A percentile compares a stretch with the other conserved stretches of the same genome.
Conservation (phyloP, 352 stramenopile genomes). For the Phytopythium aichiense region DNA sequence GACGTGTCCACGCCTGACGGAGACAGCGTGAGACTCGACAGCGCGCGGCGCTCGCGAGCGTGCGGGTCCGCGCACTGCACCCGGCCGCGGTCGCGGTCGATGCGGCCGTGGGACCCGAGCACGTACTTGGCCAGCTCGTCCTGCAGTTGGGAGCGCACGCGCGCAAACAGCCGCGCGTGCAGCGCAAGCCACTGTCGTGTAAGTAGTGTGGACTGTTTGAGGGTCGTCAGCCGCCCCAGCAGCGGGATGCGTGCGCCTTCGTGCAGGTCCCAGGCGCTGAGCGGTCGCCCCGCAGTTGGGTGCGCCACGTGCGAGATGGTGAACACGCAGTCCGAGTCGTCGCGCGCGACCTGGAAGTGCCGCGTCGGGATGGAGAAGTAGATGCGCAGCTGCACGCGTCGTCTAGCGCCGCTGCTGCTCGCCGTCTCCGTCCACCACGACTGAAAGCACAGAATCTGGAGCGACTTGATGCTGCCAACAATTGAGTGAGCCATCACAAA, state of each 20-base stretch:
- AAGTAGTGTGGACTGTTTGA: conserved; percentile 68
- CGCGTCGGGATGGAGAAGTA: conserved; percentile 68
- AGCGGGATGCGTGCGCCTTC: conserved; percentile 58
- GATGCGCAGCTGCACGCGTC: conserved; percentile 20
- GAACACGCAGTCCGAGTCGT: conserved; percentile 64
- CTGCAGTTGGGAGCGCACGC: conserved; percentile 37
- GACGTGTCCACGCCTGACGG: neutral
- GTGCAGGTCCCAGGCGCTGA: conserved; percentile 65
- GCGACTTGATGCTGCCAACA: conserved; percentile 30
- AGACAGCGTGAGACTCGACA: conserved; percentile 1
- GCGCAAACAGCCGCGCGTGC: conserved; percentile 39
- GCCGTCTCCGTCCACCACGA: conserved; percentile 63
- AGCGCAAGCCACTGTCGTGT: conserved; percentile 66
- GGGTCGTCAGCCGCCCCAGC: conserved; percentile 57
- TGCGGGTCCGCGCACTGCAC: conserved; percentile 56
- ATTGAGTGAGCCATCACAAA: neutral
- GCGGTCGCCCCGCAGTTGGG: conserved; percentile 25
- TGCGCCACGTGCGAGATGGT: conserved; percentile 72
- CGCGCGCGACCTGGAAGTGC: conserved; percentile 61
- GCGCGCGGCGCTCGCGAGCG: conserved; percentile 6
- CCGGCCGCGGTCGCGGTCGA: conserved; percentile 19
- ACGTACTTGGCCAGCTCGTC: conserved; percentile 63
- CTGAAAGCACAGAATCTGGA: conserved; percentile 70
- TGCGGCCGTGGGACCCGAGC: conserved; percentile 27
- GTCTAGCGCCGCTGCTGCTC: conserved; percentile 15